Evolutionary conservation across 73 alveolate genomes (phyloP).

Genomic region (Loxodes magnus): DNA sequence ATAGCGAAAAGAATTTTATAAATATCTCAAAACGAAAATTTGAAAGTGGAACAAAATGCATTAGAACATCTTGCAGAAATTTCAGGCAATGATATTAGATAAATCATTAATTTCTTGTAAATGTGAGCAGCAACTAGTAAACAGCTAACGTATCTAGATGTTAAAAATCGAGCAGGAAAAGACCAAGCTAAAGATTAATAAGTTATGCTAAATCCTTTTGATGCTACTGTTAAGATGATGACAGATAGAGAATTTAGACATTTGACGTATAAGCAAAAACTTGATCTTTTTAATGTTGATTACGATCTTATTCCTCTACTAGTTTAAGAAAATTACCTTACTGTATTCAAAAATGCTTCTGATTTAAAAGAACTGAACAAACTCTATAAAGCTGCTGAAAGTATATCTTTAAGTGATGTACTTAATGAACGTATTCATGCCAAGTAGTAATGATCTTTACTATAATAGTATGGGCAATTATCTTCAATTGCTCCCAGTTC

Average conservation of each 20-base stretch:
- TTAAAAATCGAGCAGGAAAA: neutral
- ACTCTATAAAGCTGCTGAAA: conserved; percentile 33
- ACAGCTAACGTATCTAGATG: conserved; percentile 11
- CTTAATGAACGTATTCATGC: conserved; percentile 31
- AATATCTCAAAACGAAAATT: conserved; percentile 75
- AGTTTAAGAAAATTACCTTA: conserved; percentile 83
- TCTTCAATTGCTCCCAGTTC: conserved; percentile 36
- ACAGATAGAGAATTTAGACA: conserved; percentile 43
- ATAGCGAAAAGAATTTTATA: conserved; percentile 54
- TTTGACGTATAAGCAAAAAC: conserved; percentile 44
- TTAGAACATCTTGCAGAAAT: conserved; percentile 64
- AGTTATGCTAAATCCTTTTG: conserved; percentile 71
- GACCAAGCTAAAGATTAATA: neutral
- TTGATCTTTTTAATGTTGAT: conserved; percentile 88
- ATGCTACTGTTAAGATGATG: conserved; percentile 83
- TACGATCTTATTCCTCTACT: conserved; percentile 90
- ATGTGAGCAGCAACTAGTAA: conserved; percentile 66
- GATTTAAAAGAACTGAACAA: conserved; percentile 25
- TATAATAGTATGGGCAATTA: conserved; percentile 36
- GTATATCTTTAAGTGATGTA: conserved; percentile 34
- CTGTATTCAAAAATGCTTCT: conserved; percentile 38
- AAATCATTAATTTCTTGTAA: conserved; percentile 73
- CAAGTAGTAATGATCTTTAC: conserved; percentile 41
- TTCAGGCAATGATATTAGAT: conserved; percentile 85
- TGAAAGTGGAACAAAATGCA: conserved; percentile 55